Evolutionary conservation across 305 asterid genomes (phyloP), one percentile per base, ranked within the genome.

Genomic region (Nicotiana rustica): DNA sequence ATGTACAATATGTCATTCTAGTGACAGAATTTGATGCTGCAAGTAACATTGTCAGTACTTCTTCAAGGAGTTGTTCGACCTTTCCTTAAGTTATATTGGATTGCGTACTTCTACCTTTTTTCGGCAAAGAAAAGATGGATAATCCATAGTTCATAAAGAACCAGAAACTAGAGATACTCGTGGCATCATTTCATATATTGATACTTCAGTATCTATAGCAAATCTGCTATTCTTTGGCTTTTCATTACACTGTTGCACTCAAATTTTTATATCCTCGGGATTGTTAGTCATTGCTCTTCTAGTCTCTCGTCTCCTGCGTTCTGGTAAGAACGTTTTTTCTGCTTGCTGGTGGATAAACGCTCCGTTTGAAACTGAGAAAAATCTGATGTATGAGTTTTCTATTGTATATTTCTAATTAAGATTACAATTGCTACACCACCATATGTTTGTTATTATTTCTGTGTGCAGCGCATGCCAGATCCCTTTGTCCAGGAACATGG

Each of bases 391-490:
- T 13, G 6, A 18, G 33, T 2, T 36, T 35, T 78, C 21, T 19
- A 13, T 78, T 61, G 5, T 14, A 44, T 78, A 38, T 47, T 38
- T 62, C 59, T 62, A 18, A 62, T 18, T 62, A 25, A 33, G 29
- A 25, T 47, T n/a, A 10, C 15, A 14, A 14, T 52, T 25, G n/a
- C 47, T 25, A 56, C 64, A 8, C 64, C 52, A 52, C 35, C 18
- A 14, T 75, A 78, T 21, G 65, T 59, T 14, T 59, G 75, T 78
- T 78, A 19, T 83, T 59, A 19, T 83, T 59, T 57, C 38, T 35
- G 8, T 18, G 10, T 85, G 84, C 84, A 85, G 86, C 67, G 52
- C 17, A 7, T 86, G 36, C 85, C 85, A 6, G 35, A 67, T 41
- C 38, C 17, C 9, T 86, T 81, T 81, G 82, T 36, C 21, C 64